Base-by-base conservation (phyloP, 164 flowering plant species). In the Nelumbo lutea region DNA sequence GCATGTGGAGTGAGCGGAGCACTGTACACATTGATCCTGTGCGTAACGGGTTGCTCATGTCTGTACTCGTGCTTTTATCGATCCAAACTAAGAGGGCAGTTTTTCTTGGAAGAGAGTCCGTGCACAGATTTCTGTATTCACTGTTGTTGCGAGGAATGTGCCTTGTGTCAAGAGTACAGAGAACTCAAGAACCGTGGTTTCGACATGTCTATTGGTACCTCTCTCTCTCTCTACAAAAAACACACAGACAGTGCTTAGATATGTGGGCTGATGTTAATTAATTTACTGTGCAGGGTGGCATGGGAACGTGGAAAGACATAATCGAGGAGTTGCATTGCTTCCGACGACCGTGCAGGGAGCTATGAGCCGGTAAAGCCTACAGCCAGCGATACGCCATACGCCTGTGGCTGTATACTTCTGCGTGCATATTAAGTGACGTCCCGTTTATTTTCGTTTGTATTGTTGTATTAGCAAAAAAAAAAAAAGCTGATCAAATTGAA, bases 121-220 rank as follows among this genome's bases (percentile, higher is more conserved):
- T 79, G 83, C 68, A 70, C 75, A 0, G 87, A 83, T 70, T 87
- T 86, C 69, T 73, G 81, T 42, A 68, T 81, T 60, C 87, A 85
- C 65, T 82, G 66, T 56, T 83, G 75, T 13, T 85, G 88, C 53
- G 85, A 83, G 78, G 27, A 53, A 27, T 87, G 88, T 64, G 83
- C 87, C 3, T 64, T 85, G 55, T 81, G 85, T 52, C 91, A 85
- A 68, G 87, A 85, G 72, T 80, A 87, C 61, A 71, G 87, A 62
- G 85, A 85, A 76, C 84, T 87, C 60, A 64, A 77, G 52, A 70
- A 65, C 69, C 85, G 73, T 44, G 88, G 90, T 6, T 78, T 79
- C 48, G 81, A 83, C 65, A 61, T 75, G 74, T 40, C 70, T 9
- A 66, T 75, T 5, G 78, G 74, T 75, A 52, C 41, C 8, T 73